Evolutionary conservation across 306 rosid species (phyloP).

Genomic region (Arachis hypogaea): DNA sequence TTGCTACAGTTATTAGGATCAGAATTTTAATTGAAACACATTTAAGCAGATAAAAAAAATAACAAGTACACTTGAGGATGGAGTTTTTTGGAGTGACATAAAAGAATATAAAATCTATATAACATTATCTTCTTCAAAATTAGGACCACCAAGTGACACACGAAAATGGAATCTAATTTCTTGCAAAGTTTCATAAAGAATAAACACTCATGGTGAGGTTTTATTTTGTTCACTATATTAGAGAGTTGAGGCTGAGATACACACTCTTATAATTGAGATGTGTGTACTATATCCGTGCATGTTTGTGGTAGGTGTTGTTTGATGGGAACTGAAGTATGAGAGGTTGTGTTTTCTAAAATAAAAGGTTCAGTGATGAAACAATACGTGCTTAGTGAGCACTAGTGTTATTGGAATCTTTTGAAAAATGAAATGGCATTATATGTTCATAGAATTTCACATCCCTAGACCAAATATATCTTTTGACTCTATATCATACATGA

Average conservation of each 20-base stretch:
- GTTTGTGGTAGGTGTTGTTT: too few relatives aligned
- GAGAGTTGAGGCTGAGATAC: constrained; percentile 38
- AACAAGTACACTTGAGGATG: constrained; percentile 14
- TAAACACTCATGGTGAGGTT: constrained; percentile 28
- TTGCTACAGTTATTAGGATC: not conserved
- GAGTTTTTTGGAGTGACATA: constrained; percentile 27
- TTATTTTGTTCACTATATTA: constrained; percentile 24
- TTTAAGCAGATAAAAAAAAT: constrained; percentile 34
- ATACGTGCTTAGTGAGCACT: too few relatives aligned
- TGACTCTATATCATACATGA: too few relatives aligned
- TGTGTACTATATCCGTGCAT: too few relatives aligned
- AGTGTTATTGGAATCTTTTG: too few relatives aligned
- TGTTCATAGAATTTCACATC: too few relatives aligned
- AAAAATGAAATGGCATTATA: too few relatives aligned
- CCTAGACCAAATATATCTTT: too few relatives aligned
- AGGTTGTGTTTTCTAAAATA: too few relatives aligned
- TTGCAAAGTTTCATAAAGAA: constrained; percentile 44
- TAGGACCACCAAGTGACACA: constrained; percentile 51
- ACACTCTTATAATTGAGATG: too few relatives aligned
- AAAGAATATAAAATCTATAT: constrained; percentile 28
- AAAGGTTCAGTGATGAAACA: too few relatives aligned
- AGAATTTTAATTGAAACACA: constrained; percentile 1
- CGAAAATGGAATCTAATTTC: constrained; percentile 46
- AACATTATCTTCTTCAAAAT: constrained; percentile 35
- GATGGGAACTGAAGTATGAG: too few relatives aligned